Evolutionary conservation across 2,329 filamentous ascomycete genomes (phyloP).

Genomic region (Colletotrichum higginsianum): DNA sequence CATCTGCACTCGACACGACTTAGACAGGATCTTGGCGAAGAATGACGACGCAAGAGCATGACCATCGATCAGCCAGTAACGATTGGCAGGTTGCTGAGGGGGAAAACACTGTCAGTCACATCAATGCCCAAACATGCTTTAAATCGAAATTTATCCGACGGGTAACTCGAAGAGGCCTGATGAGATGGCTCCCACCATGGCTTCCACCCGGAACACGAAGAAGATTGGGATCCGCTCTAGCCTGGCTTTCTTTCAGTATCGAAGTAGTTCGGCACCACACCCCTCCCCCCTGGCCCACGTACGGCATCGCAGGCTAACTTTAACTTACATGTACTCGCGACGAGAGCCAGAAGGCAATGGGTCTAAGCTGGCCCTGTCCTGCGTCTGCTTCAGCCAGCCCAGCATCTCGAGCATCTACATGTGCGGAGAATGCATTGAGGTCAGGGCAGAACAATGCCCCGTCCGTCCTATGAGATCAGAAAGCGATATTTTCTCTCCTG

Average conservation of each 20-base stretch:
- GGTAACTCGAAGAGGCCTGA: neutral
- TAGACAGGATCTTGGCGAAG: neutral
- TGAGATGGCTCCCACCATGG: conserved; percentile 2
- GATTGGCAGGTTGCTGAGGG: conserved; percentile 1
- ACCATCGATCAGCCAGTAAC: neutral
- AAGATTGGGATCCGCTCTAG: neutral
- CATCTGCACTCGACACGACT: neutral
- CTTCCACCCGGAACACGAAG: neutral
- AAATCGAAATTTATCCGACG: neutral
- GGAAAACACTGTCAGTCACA: neutral
- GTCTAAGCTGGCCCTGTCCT: neutral
- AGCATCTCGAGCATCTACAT: no score
- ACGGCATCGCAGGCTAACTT: neutral
- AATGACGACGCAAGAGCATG: conserved; percentile 1
- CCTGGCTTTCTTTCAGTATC: neutral
- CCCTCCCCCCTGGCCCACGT: neutral
- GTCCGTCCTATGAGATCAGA: conserved; percentile 11
- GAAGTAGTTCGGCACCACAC: neutral
- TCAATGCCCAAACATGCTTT: neutral
- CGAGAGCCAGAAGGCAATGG: conserved; percentile 16
- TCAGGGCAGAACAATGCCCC: no score
- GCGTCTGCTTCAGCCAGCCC: no score
- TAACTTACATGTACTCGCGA: neutral
- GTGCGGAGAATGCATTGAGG: no score
- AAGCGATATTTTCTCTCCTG: conserved; percentile 12